Evolutionary conservation across 192 early-diverging fungal species (phyloP), one percentile per base, ranked within the genome.

Genomic region (Dispira parvispora): DNA sequence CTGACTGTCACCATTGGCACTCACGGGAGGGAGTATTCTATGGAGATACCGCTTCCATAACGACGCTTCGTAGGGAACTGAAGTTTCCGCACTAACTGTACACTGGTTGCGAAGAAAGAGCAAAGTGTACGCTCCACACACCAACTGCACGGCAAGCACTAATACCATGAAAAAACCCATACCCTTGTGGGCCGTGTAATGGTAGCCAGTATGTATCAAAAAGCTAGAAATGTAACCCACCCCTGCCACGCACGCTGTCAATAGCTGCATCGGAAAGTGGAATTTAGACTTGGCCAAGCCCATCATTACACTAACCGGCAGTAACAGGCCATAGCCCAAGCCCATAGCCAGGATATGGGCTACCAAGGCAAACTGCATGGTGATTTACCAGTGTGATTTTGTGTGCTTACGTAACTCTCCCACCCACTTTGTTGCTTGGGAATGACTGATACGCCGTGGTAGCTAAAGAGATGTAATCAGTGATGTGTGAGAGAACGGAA

Each of bases 201-300:
- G 16, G 11, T n/a, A 16, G 3, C 44, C 38, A 21, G 28, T 43
- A 20, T 20, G 58, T 2, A 61, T n/a, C 12, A 44, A 38, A 3
- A 61, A 44, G 32, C 58, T 61, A 42, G 44, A 61, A 10, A 61
- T 11, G n/a, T 61, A 61, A 18, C 58, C 58, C 20, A 44, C 58
- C 16, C 16, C 11, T 10, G 58, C 58, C 2, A 61, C 32, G 9
- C 42, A 43, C 26, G 58, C 42, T 8, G 58, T 43, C 23, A 61
- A 44, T 11, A 61, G 58, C 43, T 61, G 58, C 43, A 61, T 16
- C 10, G 42, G 26, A 11, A 61, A 61, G 43, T 61, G 58, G 43
- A 45, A 61, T 12, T 44, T 38, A 0, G 58, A 61, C 58, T 25
- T 8, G 8, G 58, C 43, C 26, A 61, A 25, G 42, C 58, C 58